Evolutionary conservation across 805 yeast species (phyloP), one percentile per base, ranked within the genome.

Genomic region (Nakazawaea ishiwadae): DNA sequence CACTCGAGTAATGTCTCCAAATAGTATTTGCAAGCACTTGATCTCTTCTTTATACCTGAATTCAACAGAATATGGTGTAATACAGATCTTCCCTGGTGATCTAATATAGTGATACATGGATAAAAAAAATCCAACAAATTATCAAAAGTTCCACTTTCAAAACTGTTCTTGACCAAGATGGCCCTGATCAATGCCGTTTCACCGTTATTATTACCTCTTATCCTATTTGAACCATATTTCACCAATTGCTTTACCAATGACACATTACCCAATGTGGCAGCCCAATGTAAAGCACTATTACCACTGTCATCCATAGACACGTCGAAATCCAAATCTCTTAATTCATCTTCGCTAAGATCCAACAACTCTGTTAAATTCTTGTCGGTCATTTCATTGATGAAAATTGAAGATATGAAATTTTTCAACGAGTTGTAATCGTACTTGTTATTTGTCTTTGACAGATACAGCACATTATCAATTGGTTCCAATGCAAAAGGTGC

Each of bases 201-300:
- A 14, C 98, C 98, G 29, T 75, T 75, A 48, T 76, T 76, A 60
- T 91, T 95, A 33, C 93, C 76, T 30, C 89, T 64, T 7, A 78
- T 71, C 30, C 91, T 71, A 46, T 76, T 73, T 1, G 95, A 81
- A 11, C 87, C 85, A 33, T 73, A 68, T 30, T 73, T 65, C 23
- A 93, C 82, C 12, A 87, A 69, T 30, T 80, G 80, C 33, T 68
- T 76, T 3, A 88, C 91, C 39, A 90, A 69, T 3, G 78, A 66
- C 1, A 81, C 62, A 44, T 87, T 78, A 0, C 95, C 98, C 58
- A 93, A 71, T 0, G 97, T 86, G 12, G 97, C 81, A 3, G 97
- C 95, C 95, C 98, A 86, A 61, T 93, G 99, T 44, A 93, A 69
- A 0, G 96, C 88, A 0, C 96, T 84, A 56, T 93, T 93, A 0